A percentile compares a stretch with the other conserved stretches of the same genome.
Evolutionary conservation across 2,329 filamentous ascomycete genomes (phyloP).

Genomic region (Penicillium sp.): DNA sequence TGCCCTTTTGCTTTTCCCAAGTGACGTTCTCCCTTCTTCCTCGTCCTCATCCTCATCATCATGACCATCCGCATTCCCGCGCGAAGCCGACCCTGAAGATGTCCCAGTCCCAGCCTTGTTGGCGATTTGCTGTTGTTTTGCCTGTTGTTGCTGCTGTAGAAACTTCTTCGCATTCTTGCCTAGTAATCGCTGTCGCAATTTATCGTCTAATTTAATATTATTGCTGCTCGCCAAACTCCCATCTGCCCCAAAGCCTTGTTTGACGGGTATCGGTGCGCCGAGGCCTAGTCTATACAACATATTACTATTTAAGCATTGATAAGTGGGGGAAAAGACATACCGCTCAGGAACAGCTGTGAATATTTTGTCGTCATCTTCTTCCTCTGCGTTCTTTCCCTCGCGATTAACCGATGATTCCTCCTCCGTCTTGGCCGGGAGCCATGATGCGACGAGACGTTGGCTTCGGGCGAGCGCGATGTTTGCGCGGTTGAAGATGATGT

Average conservation of each 20-base stretch:
- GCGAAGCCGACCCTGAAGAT: not conserved
- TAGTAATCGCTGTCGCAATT: conserved; percentile 43
- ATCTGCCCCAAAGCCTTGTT: conserved; percentile 25
- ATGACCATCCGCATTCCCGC: not conserved
- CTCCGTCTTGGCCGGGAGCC: conserved; percentile 49
- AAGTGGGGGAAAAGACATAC: conserved; percentile 33
- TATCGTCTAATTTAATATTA: conserved; percentile 42
- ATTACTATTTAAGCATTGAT: conserved; percentile 5
- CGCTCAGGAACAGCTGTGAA: conserved; percentile 52
- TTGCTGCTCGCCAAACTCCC: conserved; percentile 33
- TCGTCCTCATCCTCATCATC: conserved; percentile 33
- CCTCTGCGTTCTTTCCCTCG: conserved; percentile 41
- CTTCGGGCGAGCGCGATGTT: conserved; percentile 52
- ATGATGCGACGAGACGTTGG: conserved; percentile 53
- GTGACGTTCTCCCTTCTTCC: conserved; percentile 40
- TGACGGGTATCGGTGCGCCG: conserved; percentile 42
- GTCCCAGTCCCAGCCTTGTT: not conserved
- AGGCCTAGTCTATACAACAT: conserved; percentile 40
- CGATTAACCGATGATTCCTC: conserved; percentile 29
- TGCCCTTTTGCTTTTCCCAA: conserved; percentile 17
- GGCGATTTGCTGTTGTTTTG: conserved; percentile 15
- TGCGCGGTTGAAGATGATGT: conserved; percentile 53
- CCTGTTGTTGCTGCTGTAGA: conserved; percentile 42
- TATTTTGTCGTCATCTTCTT: conserved; percentile 53
- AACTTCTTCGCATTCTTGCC: conserved; percentile 39